Percentiles rank a stretch among this genome's conserved stretches.
Conservation (phyloP, 2,329 filamentous ascomycete genomes). For the Graphilbum ipis-grandicollis region DNA sequence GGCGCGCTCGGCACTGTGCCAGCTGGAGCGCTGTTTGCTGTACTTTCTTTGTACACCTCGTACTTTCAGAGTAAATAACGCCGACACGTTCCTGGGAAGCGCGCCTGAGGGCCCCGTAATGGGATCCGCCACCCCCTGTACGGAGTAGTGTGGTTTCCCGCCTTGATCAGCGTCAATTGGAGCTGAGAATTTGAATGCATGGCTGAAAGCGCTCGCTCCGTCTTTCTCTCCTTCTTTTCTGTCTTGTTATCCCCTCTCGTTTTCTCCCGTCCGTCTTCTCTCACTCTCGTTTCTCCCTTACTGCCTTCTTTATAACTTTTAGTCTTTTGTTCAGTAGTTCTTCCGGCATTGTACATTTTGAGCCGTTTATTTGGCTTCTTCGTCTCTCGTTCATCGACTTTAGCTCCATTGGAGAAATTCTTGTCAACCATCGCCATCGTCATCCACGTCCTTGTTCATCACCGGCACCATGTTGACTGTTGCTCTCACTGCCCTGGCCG, state of each 20-base stretch:
- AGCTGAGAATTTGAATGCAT: too few relatives aligned
- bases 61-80: background rate
- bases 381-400: background rate
- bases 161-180: too few relatives aligned
- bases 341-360: background rate
- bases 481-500: slow-evolving; percentile 26
- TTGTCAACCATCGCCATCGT: too few relatives aligned
- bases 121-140: background rate
- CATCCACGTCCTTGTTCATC: too few relatives aligned
- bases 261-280: background rate
- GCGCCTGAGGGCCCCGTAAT: background rate
- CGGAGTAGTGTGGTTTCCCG: too few relatives aligned
- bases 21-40: background rate
- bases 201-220: too few relatives aligned
- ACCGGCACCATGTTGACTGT: slow-evolving; percentile 34
- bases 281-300: background rate
- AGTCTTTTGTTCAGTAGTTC: background rate
- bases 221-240: background rate
- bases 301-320: background rate
- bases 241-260: background rate
- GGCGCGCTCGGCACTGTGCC: too few relatives aligned
- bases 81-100: background rate
- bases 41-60: too few relatives aligned
- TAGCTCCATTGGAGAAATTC: too few relatives aligned
- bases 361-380: background rate